A percentile compares a stretch with the other conserved stretches of the same genome.
phyloP scores from a whole-genome alignment of 192 early-diverging fungal genomes.

The Pilaira anomala region DNA sequence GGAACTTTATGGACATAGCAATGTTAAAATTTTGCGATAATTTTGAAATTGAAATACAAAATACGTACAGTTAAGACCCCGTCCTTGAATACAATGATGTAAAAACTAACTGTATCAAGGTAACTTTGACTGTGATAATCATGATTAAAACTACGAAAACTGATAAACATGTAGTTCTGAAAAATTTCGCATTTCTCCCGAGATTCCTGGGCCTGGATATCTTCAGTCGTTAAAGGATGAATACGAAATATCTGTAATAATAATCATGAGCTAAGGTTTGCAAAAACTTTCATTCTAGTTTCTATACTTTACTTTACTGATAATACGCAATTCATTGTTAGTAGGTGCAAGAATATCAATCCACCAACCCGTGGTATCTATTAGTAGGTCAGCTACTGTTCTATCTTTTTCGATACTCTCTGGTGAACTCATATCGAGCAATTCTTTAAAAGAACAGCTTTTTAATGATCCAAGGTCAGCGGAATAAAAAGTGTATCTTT shows the following conservation, averaged over 20 bases:
- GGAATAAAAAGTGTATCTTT: slow-evolving; percentile 15
- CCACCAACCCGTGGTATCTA: slow-evolving; percentile 56
- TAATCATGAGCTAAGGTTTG: not conserved
- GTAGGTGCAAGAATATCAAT: slow-evolving; percentile 60
- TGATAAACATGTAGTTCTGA: slow-evolving; percentile 88
- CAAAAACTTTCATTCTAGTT: not conserved
- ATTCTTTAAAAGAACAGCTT: not conserved
- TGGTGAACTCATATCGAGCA: not conserved
- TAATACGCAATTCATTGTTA: slow-evolving; percentile 50
- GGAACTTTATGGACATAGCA: slow-evolving; percentile 47
- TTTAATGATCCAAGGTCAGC: slow-evolving; percentile 6
- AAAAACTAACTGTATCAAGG: slow-evolving; percentile 64
- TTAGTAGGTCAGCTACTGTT: slow-evolving; percentile 16
- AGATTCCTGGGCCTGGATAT: slow-evolving; percentile 82
- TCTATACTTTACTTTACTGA: slow-evolving; percentile 47
- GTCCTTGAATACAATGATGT: slow-evolving; percentile 66
- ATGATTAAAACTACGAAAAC: slow-evolving; percentile 76
- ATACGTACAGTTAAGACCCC: slow-evolving; percentile 64
- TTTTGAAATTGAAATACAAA: not conserved
- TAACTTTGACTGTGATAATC: slow-evolving; percentile 63
- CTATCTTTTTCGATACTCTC: not conserved
- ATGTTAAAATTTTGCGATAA: not conserved
- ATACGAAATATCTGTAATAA: slow-evolving; percentile 57
- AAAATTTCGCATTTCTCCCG: slow-evolving; percentile 95
- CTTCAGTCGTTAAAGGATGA: slow-evolving; percentile 83